These are phyloP conservation scores for Dactylorhiza incarnata DNA, from an alignment of 106 monocot species.

Conservation along the genomic window DNA sequence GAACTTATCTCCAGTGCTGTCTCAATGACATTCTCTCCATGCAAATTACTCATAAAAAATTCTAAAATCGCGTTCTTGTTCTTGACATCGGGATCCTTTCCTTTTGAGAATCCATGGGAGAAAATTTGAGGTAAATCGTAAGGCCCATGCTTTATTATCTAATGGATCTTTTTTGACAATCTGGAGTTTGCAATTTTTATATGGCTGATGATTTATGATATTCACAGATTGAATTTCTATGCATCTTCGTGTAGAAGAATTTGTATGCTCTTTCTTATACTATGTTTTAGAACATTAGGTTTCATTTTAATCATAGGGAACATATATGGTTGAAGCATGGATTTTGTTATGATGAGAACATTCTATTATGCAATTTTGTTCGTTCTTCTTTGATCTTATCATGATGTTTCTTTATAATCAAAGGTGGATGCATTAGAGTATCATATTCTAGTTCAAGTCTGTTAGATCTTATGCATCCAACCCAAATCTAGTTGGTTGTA, in stretches of 20 bases:
- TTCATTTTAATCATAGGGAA: too few species aligned
- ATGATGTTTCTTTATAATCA: background rate
- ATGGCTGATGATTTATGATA: too few species aligned
- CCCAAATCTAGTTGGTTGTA: too few species aligned
- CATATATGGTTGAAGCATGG: too few species aligned
- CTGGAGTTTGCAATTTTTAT: too few species aligned
- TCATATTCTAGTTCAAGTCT: background rate
- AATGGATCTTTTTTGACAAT: background rate
- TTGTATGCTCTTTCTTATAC: background rate
- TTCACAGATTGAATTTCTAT: too few species aligned
- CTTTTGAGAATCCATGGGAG: slow-evolving; percentile 72
- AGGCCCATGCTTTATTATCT: background rate
- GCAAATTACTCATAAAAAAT: slow-evolving; percentile 21
- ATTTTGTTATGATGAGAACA: too few species aligned
- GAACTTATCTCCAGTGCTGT: slow-evolving; percentile 50
- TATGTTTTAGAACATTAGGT: background rate
- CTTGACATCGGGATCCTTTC: slow-evolving; percentile 60
- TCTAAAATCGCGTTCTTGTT: slow-evolving; percentile 77
- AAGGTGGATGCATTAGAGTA: background rate
- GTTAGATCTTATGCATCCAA: too few species aligned
- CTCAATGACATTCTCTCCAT: slow-evolving; percentile 40
- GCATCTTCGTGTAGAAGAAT: background rate
- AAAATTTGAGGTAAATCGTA: slow-evolving; percentile 41
- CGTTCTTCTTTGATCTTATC: background rate
- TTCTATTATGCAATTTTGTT: background rate